Evolutionary conservation across 148 eudicot species (phyloP), one percentile per base, ranked within the genome.

Genomic region (Pharnaceum exiguum): DNA sequence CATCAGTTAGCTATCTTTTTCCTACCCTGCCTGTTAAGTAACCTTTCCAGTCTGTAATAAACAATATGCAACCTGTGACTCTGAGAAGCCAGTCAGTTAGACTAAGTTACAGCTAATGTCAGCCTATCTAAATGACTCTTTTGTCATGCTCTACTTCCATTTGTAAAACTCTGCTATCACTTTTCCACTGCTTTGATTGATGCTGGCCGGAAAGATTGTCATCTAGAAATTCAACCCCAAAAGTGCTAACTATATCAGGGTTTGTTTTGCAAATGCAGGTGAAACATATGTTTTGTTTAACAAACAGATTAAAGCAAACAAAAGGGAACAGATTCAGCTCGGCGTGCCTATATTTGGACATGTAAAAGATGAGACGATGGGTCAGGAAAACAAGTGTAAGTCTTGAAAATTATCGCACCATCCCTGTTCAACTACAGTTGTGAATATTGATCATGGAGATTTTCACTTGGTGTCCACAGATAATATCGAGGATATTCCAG

Each of bases 241-340:
- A 39, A 32, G 37, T 16, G 36, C 17, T 3, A n/a, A 40, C n/a
- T 0, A 16, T 16, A 10, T 55, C 3, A 13, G n/a, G 25, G 31
- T 13, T 15, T 15, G 7, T 8, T 57, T 33, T 29, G 7, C 45
- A 5, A 28, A 39, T 70, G 57, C 77, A 93, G 99, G 99, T 43
- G 99, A 88, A 69, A 85, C 95, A 29, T 93, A 81, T 69, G 71
- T 88, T 43, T 45, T 81, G 67, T 88, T 88, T 71, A 88, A 93
- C 81, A 87, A 85, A 73, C 88, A 83, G 62, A 62, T 70, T 46
- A 93, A 85, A 76, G 85, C 84, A 18, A 93, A 76, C 68, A 88
- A 85, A 71, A 83, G 95, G 78, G 96, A 93, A 71, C 80, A 88
- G 61, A 82, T 93, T 75, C 96, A 93, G 71, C 78, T 93, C 28